Evolutionary conservation across 345 rosid genomes (phyloP), one percentile per base, ranked within the genome.

Genomic region (Eucalyptus sp.): DNA sequence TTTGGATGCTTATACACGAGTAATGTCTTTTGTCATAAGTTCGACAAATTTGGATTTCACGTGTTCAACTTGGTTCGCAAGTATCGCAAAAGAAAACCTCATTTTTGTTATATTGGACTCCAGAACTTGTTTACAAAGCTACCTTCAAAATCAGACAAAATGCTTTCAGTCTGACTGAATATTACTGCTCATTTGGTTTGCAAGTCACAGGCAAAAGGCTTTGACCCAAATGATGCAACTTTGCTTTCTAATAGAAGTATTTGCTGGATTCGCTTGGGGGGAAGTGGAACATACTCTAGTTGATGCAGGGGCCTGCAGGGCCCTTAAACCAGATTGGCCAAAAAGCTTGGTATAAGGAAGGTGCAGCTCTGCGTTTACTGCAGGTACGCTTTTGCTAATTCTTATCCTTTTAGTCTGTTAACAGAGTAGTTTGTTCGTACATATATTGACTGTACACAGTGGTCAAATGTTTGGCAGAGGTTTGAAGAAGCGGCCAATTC

Each of bases 261-360:
- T 51, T 96, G 99, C 90, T 95, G 99, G 99, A 87, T 96, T 51
- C 95, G 94, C 48, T 88, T 94, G 51, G 96, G 97, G 85, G 85
- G 96, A 96, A 90, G 93, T 95, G 62, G 96, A 96, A 49, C 96
- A 94, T 29, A 97, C 98, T 24, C 92, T 96, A 83, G 90, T 93
- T 13, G 99, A 97, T 94, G 99, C 96, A 50, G 94, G 90, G 94
- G 92, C 91, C n/a, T 96, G 98, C 90, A 94, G 94, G 93, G 93
- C 91, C 89, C 89, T 96, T 71, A 94, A 90, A 92, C 98, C 97
- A 0, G 96, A 96, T 88, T 97, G 99, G 98, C 89, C 98, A 51
- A 96, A 96, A 97, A 93, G 98, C 93, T 71, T 97, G 98, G 91
- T 96, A 94, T 90, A 93, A 97, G 88, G 99, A 97, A 94, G 99